Evolutionary conservation across 2,329 filamentous ascomycete genomes (phyloP).

Genomic region (Ciborinia camelliae): DNA sequence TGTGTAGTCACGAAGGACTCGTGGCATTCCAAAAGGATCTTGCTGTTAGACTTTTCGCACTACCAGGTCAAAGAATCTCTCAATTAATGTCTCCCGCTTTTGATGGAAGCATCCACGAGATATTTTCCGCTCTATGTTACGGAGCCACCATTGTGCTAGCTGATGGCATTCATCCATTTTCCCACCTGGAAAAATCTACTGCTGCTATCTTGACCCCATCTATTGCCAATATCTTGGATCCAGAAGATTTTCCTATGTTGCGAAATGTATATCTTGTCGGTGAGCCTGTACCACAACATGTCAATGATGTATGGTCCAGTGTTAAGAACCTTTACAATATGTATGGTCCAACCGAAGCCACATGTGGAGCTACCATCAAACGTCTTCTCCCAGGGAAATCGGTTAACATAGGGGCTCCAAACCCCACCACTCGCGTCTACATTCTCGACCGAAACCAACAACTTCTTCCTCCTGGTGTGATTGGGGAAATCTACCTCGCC

Average conservation of each 20-base stretch:
- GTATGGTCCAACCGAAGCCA: constrained; percentile 44
- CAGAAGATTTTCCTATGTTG: constrained; percentile 8
- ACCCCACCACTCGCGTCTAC: constrained; percentile 41
- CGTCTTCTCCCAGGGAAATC: constrained; percentile 27
- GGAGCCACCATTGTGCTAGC: constrained; percentile 2
- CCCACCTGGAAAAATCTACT: constrained; percentile 16
- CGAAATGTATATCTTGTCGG: constrained; percentile 40
- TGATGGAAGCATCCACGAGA: constrained; percentile 42
- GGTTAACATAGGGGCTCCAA: constrained; percentile 41
- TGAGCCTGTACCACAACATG: constrained; percentile 39
- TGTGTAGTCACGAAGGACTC: constrained; percentile 39
- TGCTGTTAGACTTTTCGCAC: constrained; percentile 38
- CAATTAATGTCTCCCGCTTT: constrained; percentile 45
- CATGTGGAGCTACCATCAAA: constrained; percentile 41
- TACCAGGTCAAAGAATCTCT: constrained; percentile 38
- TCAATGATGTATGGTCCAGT: constrained; percentile 38
- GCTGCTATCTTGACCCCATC: constrained; percentile 18
- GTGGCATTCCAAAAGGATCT: constrained; percentile 39
- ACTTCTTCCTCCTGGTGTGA: constrained; percentile 37
- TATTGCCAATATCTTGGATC: constrained; percentile 12
- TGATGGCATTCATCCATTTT: constrained; percentile 1
- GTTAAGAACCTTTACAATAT: constrained; percentile 41
- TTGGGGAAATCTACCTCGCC: constrained; percentile 44
- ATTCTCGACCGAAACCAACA: constrained; percentile 41
- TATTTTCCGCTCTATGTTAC: constrained; percentile 25